phyloP scores from a whole-genome alignment of 2,329 filamentous ascomycete genomes.

The Neophaeococcomyces aloes region DNA sequence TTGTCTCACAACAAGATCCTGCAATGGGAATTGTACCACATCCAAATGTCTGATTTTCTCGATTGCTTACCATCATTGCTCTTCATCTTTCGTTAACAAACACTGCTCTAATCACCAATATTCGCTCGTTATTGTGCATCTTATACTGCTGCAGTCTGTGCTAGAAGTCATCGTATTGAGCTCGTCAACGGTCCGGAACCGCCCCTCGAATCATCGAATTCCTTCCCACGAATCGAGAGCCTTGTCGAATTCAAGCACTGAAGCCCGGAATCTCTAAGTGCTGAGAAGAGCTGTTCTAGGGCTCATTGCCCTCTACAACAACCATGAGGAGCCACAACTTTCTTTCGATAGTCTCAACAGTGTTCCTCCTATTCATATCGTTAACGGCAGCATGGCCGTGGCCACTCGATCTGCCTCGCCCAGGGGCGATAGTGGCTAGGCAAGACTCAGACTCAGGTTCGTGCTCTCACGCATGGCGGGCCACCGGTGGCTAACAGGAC shows the following conservation, averaged over 20 bases:
- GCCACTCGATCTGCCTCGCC: constrained; percentile 18
- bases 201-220: not conserved
- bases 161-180: not conserved
- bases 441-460: constrained; percentile 14
- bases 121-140: constrained; percentile 1
- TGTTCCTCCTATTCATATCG: constrained; percentile 21
- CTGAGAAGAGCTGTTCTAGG: not conserved
- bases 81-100: constrained; percentile 2
- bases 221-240: not conserved
- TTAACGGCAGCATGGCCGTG: constrained; percentile 25
- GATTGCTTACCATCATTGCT: constrained; percentile 1
- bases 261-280: not conserved
- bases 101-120: constrained; percentile 1
- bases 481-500: not conserved
- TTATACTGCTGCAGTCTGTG: not conserved
- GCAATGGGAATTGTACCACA: constrained; percentile 2
- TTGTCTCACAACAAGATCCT: constrained; percentile 8
- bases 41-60: not conserved
- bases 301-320: not conserved
- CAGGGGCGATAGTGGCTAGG: constrained; percentile 19
- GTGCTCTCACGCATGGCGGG: not conserved
- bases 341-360: constrained; percentile 13
- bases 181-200: not conserved
- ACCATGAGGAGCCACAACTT: constrained; percentile 7
- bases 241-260: not conserved